Base-by-base conservation (phyloP, 768 basidiomycete species). In the Suillus brevipes region DNA sequence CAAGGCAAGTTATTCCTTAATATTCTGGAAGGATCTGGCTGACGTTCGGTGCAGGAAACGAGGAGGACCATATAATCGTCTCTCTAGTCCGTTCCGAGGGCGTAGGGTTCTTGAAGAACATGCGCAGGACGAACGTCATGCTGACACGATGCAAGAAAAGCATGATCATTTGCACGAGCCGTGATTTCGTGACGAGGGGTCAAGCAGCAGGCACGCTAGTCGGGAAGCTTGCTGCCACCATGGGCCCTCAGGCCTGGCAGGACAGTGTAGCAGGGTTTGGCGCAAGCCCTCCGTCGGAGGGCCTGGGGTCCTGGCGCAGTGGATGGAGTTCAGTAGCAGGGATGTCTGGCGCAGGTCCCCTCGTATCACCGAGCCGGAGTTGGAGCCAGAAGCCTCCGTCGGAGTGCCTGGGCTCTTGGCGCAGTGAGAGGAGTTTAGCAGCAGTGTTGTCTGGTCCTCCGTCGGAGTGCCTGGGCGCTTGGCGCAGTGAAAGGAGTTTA, bases 51-150 rank as follows among this genome's bases (percentile, higher is more conserved):
- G 5, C 63, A 93, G 92, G 92, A 45, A 94, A 94, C 79, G 92
- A 94, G 72, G 88, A 87, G 61, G 87, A 93, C 57, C 82, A 84
- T 49, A 87, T 93, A 62, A 83, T 93, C 62, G 76, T 93, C 38
- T 92, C 90, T 6, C 69, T 90, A 5, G 90, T 91, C 9, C 82
- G 90, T 23, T 81, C 90, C 1, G 66, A 75, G 6, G 78, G 74
- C 18, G 74, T 84, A 23, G 92, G 93, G 13, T 95, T 95, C 68
- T 78, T 94, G 23, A 76, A 71, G 16, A 87, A 85, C 68, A 62
- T 81, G 10, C 82, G 87, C 10, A 82, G 92, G 6, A 90, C 87
- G 53, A 94, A 94, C 84, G 92, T 94, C 50, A 92, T 94, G 91
- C 82, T 93, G 37, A 90, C 89, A 38, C 84, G 91, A 25, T 92